phyloP scores from a whole-genome alignment of 1,284 basidiomycete species.

The Cerioporus squamosus region DNA sequence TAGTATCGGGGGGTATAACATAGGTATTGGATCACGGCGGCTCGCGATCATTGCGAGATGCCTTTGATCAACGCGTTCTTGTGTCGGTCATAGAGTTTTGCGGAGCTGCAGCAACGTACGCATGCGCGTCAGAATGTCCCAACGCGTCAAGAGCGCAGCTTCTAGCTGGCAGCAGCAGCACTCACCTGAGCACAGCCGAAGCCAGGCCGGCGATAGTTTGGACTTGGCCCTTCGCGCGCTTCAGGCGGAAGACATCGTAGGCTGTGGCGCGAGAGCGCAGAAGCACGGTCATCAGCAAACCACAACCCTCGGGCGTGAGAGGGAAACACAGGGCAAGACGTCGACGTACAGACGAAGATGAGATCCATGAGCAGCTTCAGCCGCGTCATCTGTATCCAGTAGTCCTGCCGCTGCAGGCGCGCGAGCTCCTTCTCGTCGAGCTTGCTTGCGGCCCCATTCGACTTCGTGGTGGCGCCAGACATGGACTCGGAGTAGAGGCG shows the following conservation, averaged over 20 bases:
- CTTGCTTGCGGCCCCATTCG: constrained; percentile 60
- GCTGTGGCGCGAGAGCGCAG: constrained; percentile 38
- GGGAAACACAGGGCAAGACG: background rate
- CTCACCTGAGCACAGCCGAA: constrained; percentile 74
- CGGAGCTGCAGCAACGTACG: constrained; percentile 46
- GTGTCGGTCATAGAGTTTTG: constrained; percentile 74
- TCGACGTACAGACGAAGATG: constrained; percentile 78
- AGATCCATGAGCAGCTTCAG: constrained; percentile 80
- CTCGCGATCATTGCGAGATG: constrained; percentile 24
- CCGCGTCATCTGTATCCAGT: constrained; percentile 73
- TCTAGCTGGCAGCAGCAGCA: constrained; percentile 7
- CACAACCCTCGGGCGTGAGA: background rate
- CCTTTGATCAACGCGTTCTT: constrained; percentile 61
- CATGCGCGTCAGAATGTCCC: background rate
- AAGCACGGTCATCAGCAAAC: background rate
- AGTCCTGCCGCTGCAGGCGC: constrained; percentile 67
- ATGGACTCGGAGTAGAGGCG: constrained; percentile 76
- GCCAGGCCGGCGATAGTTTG: constrained; percentile 69
- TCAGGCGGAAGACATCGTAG: constrained; percentile 60
- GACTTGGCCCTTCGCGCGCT: constrained; percentile 60
- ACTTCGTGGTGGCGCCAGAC: constrained; percentile 71
- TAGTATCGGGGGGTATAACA: constrained; percentile 19
- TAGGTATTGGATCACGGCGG: background rate
- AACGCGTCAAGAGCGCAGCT: constrained; percentile 3
- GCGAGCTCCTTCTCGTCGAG: constrained; percentile 72